Conservation (phyloP, 768 basidiomycete species). For the Pleurotus giganteus region DNA sequence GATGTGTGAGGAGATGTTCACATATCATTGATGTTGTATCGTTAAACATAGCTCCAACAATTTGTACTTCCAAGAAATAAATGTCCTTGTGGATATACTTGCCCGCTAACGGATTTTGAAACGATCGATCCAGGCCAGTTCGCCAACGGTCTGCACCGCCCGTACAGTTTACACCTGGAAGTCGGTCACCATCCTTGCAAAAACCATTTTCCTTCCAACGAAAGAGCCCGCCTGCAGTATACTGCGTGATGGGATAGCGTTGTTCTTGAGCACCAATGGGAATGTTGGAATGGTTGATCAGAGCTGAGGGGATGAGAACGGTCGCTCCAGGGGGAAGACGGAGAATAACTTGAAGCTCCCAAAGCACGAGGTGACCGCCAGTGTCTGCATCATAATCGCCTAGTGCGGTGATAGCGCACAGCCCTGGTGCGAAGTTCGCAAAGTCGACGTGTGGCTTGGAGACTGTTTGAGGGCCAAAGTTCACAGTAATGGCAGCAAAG, state of each 20-base stretch:
- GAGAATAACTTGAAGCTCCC: conserved; percentile 16
- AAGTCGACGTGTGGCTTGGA: conserved; percentile 5
- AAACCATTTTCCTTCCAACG: conserved; percentile 19
- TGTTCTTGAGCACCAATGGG: conserved; percentile 10
- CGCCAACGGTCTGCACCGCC: no score
- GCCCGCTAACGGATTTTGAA: no score
- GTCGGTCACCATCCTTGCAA: background rate
- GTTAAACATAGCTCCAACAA: no score
- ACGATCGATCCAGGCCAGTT: no score
- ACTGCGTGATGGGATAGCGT: conserved; percentile 18
- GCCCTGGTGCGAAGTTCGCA: conserved; percentile 12
- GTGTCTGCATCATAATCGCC: conserved; percentile 7
- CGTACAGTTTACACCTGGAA: no score
- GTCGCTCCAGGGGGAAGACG: conserved; percentile 20
- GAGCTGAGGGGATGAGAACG: conserved; percentile 20
- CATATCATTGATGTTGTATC: no score
- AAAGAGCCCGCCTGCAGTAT: conserved; percentile 20
- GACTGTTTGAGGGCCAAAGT: conserved; percentile 9
- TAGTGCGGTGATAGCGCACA: conserved; percentile 14
- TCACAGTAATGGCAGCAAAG: conserved; percentile 8
- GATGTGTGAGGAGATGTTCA: no score
- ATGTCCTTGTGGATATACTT: no score
- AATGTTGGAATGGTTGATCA: conserved; percentile 14
- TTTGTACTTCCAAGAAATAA: no score
- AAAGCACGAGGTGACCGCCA: conserved; percentile 21